Conservation (phyloP, 768 basidiomycete species). For the Leccinum disarticulatum region DNA sequence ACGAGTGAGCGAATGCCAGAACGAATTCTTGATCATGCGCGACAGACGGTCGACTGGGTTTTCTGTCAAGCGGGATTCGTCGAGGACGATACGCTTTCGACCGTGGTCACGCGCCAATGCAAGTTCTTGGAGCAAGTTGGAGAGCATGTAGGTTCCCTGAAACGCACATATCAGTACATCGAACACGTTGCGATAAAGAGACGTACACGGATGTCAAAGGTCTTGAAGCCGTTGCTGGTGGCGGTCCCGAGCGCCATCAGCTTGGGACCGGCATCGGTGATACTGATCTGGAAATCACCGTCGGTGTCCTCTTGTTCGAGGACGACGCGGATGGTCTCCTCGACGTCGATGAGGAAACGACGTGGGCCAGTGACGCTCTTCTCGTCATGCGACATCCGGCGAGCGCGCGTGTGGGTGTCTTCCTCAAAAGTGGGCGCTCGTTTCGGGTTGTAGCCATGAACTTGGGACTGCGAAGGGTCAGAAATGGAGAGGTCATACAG, state of each 20-base stretch:
- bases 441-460: slow-evolving; percentile 72
- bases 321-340: slow-evolving; percentile 94
- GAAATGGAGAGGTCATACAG: slow-evolving; percentile 4
- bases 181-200: neutral
- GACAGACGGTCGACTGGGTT: slow-evolving; percentile 96
- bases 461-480: slow-evolving; percentile 52
- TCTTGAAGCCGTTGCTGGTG: slow-evolving; percentile 97
- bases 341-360: slow-evolving; percentile 94
- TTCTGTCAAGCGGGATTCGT: slow-evolving; percentile 95
- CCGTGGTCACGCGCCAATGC: slow-evolving; percentile 95
- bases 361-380: slow-evolving; percentile 76
- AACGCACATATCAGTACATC: slow-evolving; percentile 14
- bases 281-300: slow-evolving; percentile 93
- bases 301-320: slow-evolving; percentile 99
- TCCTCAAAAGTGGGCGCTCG: slow-evolving; percentile 72
- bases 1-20: slow-evolving; percentile 97
- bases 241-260: slow-evolving; percentile 95
- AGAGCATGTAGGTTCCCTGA: slow-evolving; percentile 98
- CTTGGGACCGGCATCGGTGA: slow-evolving; percentile 96
- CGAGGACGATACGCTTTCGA: slow-evolving; percentile 95
- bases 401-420: slow-evolving; percentile 67
- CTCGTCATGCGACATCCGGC: slow-evolving; percentile 92
- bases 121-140: slow-evolving; percentile 97
- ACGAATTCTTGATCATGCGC: slow-evolving; percentile 96
- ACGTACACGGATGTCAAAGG: slow-evolving; percentile 88